A percentile compares a stretch with the other conserved stretches of the same genome.
These are phyloP conservation scores for Phytophthora aleatoria DNA, from an alignment of 352 stramenopile species.

Conservation along the genomic window DNA sequence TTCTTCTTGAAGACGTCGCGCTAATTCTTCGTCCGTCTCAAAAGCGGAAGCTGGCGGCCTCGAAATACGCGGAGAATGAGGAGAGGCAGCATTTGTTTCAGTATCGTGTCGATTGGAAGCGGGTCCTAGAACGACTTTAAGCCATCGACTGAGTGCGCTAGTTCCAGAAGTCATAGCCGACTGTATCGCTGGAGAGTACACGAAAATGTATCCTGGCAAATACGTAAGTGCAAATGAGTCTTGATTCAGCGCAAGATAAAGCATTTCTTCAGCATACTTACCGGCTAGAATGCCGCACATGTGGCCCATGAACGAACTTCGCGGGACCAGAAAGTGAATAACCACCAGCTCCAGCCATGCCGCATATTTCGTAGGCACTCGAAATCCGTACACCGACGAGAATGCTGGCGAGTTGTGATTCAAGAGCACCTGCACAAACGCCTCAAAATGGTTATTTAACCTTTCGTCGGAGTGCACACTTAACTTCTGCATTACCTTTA, in stretches of 20 bases:
- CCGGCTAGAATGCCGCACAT: conserved; percentile 89
- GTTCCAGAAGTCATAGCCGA: conserved; percentile 17
- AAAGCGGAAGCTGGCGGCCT: conserved; percentile 4
- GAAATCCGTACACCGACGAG: conserved; percentile 69
- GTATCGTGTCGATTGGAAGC: conserved; percentile 1
- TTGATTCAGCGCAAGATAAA: not conserved
- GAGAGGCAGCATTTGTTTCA: not conserved
- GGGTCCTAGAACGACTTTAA: conserved; percentile 6
- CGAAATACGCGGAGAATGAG: not conserved
- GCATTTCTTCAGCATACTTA: conserved; percentile 9
- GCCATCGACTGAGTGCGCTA: conserved; percentile 12
- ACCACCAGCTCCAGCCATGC: conserved; percentile 89
- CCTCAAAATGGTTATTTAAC: not conserved
- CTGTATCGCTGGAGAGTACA: conserved; percentile 28
- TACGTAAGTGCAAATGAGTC: not conserved
- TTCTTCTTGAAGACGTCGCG: conserved; percentile 36
- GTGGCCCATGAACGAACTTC: conserved; percentile 86
- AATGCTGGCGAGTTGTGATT: conserved; percentile 76
- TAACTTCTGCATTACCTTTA: conserved; percentile 57
- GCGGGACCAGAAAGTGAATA: conserved; percentile 85
- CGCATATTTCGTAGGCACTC: conserved; percentile 86
- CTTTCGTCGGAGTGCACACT: not conserved
- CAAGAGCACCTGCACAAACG: conserved; percentile 67
- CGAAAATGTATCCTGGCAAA: conserved; percentile 34
- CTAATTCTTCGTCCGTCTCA: conserved; percentile 35